These are phyloP conservation scores for Limnanthes douglasii DNA, from an alignment of 345 rosid species.

Conservation along the genomic window DNA sequence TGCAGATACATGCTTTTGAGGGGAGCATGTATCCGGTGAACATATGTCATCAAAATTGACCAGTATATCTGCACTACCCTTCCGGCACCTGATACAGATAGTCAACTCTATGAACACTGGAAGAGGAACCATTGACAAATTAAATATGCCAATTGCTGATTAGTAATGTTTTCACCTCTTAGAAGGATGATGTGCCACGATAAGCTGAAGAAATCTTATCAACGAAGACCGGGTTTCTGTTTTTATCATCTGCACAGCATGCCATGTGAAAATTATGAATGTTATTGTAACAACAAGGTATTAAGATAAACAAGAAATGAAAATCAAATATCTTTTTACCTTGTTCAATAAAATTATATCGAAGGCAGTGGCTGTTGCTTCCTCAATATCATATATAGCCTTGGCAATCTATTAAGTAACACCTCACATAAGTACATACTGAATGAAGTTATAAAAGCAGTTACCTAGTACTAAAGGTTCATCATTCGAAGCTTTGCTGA, in stretches of 20 bases:
- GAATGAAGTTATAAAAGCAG: too few species aligned
- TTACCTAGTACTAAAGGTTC: too few species aligned
- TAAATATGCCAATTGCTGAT: slow-evolving; percentile 2
- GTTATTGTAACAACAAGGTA: slow-evolving; percentile 6
- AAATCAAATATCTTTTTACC: slow-evolving; percentile 17
- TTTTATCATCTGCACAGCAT: slow-evolving; percentile 56
- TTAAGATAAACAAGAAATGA: slow-evolving; percentile 1
- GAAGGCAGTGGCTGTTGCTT: slow-evolving; percentile 71
- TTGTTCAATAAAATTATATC: slow-evolving; percentile 64
- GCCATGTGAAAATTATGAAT: slow-evolving; percentile 3
- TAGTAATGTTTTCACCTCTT: slow-evolving; percentile 31
- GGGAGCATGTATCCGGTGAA: slow-evolving; percentile 33
- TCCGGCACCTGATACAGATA: slow-evolving; percentile 62
- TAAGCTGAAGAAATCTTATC: slow-evolving; percentile 68
- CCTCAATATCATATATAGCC: slow-evolving; percentile 85
- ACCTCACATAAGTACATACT: too few species aligned
- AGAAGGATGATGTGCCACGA: slow-evolving; percentile 94
- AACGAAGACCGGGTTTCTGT: slow-evolving; percentile 61
- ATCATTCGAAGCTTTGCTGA: slow-evolving; percentile 7
- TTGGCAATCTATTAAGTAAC: slow-evolving; percentile 46
- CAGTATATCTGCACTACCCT: slow-evolving; percentile 80
- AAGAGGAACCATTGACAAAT: slow-evolving; percentile 10
- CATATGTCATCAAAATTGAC: slow-evolving; percentile 66
- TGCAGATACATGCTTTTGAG: slow-evolving; percentile 18
- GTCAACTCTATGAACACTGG: slow-evolving; percentile 17